Percentiles rank a stretch among this genome's conserved stretches.
These are phyloP conservation scores for Apocynum venetum DNA, from an alignment of 257 asterid genomes.

Conservation along the genomic window DNA sequence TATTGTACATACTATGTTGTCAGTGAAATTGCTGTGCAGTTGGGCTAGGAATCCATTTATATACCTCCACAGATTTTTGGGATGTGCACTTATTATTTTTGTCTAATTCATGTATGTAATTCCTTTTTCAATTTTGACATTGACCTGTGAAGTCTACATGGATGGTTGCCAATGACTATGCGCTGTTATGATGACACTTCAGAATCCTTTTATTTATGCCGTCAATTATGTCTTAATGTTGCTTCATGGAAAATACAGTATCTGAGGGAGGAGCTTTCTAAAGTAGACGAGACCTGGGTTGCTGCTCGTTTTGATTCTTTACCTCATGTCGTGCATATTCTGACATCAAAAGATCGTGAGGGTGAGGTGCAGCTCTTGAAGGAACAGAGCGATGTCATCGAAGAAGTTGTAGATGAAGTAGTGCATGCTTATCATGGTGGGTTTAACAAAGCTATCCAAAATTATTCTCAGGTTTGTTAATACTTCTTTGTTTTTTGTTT, in stretches of 20 bases:
- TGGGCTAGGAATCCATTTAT: neutral
- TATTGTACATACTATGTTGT: neutral
- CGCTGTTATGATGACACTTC: neutral
- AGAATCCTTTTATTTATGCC: conserved; percentile 1
- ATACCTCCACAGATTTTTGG: neutral
- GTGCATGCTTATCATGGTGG: conserved; percentile 98
- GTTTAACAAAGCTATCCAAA: conserved; percentile 98
- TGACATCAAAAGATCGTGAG: conserved; percentile 97
- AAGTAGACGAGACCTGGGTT: conserved; percentile 93
- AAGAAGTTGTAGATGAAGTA: conserved; percentile 98
- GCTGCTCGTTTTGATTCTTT: conserved; percentile 95
- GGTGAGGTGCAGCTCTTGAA: conserved; percentile 73
- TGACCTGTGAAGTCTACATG: neutral
- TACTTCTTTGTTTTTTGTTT: conserved; percentile 9
- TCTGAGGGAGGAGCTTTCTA: conserved; percentile 78
- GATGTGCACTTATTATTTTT: neutral
- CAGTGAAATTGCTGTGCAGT: neutral
- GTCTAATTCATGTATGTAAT: neutral
- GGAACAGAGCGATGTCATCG: conserved; percentile 94
- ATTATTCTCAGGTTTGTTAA: conserved; percentile 89
- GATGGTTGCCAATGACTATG: neutral
- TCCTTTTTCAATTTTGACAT: neutral
- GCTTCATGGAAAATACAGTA: conserved; percentile 51
- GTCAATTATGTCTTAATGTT: neutral
- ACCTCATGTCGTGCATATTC: conserved; percentile 96